Evolutionary conservation across 2,329 filamentous ascomycete species (phyloP), one percentile per base, ranked within the genome.

Genomic region (Rutstroemia sp.): DNA sequence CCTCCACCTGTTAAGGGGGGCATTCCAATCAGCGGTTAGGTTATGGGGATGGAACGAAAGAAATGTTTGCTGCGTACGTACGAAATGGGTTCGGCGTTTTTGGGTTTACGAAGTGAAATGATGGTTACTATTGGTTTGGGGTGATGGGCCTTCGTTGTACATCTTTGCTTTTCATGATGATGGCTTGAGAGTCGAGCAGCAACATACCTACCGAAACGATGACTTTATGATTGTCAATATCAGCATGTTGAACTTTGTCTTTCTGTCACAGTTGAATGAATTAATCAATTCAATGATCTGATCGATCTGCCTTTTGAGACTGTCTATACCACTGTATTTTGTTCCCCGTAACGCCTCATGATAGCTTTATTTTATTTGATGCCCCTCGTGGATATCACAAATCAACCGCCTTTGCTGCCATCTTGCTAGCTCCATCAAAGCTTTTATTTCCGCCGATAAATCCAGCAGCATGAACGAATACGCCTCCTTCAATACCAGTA

Each of bases 361-460:
- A 50, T 50, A 14, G 1, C 16, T 36, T 44, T 44, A 23, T n/a
- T 44, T 52, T 27, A 12, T n/a, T 44, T 52, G 19, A 12, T 46
- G 21, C 23, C 6, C 49, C 56, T 54, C 52, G 34, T 40, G 19
- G 19, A 49, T 36, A 50, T 54, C 45, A 68, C 51, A 67, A 21
- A 57, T 73, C 81, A 60, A 89, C 74, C 2, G 88, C 87, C 77
- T 88, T 89, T 71, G 79, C 74, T 4, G 92, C 91, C 90, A 97
- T 95, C 57, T 84, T 83, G 70, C 89, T 80, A 25, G 84, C 92
- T 30, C 94, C 94, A 60, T 95, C 89, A 67, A 88, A 94, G 0
- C 88, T 95, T 78, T 88, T 87, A 73, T 96, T 95, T 2, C 94
- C 94, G 17, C 94, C 94, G 68, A 97, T 97, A 74, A 99, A 99